phyloP scores from a whole-genome alignment of 2,329 filamentous ascomycete species.

The Epichloe amarillans region DNA sequence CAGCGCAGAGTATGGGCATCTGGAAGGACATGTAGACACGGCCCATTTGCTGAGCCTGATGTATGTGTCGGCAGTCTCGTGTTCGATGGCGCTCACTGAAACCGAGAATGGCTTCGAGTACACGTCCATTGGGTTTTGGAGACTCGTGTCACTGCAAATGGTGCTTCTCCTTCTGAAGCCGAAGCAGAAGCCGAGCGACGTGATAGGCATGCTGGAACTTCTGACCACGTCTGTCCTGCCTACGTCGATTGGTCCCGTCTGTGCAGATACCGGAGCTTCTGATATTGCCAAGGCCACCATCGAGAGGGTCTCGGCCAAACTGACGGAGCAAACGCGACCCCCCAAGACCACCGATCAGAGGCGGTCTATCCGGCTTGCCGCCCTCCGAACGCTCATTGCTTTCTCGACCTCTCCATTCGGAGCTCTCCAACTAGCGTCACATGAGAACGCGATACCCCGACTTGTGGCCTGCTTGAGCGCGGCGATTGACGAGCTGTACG shows the following conservation, averaged over 20 bases:
- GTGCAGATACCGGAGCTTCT: slow-evolving; percentile 27
- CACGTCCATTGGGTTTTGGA: slow-evolving; percentile 46
- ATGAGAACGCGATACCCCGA: slow-evolving; percentile 58
- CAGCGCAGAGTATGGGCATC: slow-evolving; percentile 23
- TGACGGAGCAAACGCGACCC: slow-evolving; percentile 40
- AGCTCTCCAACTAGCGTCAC: slow-evolving; percentile 49
- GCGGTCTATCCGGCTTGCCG: slow-evolving; percentile 30
- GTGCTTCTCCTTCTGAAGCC: slow-evolving; percentile 54
- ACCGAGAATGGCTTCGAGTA: slow-evolving; percentile 17
- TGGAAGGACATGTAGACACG: slow-evolving; percentile 46
- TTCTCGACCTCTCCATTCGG: slow-evolving; percentile 53
- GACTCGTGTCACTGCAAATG: slow-evolving; percentile 50
- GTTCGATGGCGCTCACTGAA: slow-evolving; percentile 27
- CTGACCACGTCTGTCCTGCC: slow-evolving; percentile 52
- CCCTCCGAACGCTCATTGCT: slow-evolving; percentile 40
- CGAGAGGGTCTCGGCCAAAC: slow-evolving; percentile 47
- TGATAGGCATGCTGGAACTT: slow-evolving; percentile 50
- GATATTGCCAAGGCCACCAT: slow-evolving; percentile 37
- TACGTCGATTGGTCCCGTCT: slow-evolving; percentile 53
- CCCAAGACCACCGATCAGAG: slow-evolving; percentile 24
- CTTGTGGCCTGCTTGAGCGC: slow-evolving; percentile 51
- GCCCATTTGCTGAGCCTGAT: slow-evolving; percentile 51
- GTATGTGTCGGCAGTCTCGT: slow-evolving; percentile 48
- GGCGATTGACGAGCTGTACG: slow-evolving; percentile 64
- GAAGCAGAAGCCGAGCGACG: slow-evolving; percentile 50